Evolutionary conservation across 1,284 basidiomycete genomes (phyloP), one percentile per base, ranked within the genome.

Genomic region (Ceratobasidium sp.): DNA sequence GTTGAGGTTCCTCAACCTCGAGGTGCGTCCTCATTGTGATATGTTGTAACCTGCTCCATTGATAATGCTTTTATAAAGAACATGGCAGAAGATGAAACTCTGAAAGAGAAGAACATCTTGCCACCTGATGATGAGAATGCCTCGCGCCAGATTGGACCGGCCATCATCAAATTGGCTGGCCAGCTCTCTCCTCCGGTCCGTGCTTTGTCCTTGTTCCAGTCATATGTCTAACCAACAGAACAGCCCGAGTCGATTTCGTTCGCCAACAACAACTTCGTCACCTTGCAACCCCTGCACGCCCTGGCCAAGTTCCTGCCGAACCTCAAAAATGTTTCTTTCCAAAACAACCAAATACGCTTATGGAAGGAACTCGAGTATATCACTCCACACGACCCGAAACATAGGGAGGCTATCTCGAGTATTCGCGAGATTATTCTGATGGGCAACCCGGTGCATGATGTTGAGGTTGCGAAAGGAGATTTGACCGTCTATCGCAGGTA

Each of bases 151-250:
- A 91, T 95, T 80, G 90, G 91, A 0, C 89, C 91, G 7, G 95
- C 95, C 32, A 89, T 96, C 51, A 95, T 95, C 86, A 97, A 96
- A 84, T 86, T 96, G 22, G 93, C 94, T 8, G 87, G 89, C 32
- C 89, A 92, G 80, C 88, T 95, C 57, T 90, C 90, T 79, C 95
- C 95, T 37, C 88, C 90, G 79, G 93, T 94, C 80, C 76, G 86
- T 82, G 46, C 46, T 25, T 65, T 49, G 8, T 78, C 17, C 25
- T 61, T 52, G 0, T 43, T 43, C 0, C 29, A 76, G 49, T 75
- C 46, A 43, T 68, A 43, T 64, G 74, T 77, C 62, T 64, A 59
- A 29, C 25, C 51, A 15, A 49, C 76, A 37, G 34, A 61, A 19
- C 80, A 94, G 92, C 89, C 93, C 57, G 86, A 90, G 83, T 92